Evolutionary conservation across 805 yeast genomes (phyloP), one percentile per base, ranked within the genome.

Genomic region (Candida patagonica): DNA sequence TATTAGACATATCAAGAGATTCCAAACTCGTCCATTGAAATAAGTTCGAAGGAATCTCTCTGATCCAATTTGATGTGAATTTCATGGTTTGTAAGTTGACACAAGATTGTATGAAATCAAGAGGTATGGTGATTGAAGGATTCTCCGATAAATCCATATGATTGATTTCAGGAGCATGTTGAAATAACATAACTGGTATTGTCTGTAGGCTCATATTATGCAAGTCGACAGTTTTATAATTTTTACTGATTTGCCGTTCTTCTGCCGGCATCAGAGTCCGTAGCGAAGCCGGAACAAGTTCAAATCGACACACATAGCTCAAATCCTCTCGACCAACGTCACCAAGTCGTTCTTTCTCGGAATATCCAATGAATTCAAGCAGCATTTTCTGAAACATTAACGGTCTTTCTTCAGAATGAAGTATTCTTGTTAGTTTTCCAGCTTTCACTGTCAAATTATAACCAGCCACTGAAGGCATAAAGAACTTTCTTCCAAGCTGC

Each of bases 251-350:
- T 20, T 42, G 33, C n/a, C 73, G 72, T 48, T 82, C 89, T 52
- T 81, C 86, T 41, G 76, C 81, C n/a, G 71, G 72, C 15, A 78
- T 71, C 43, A 78, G 63, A 41, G 71, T 76, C 36, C 81, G 69
- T 26, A 81, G 65, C 15, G 73, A 71, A 26, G 77, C 74, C 34
- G 74, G 74, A 45, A 77, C 80, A 38, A 84, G 71, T 23, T 80
- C 77, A 56, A 88, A 86, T 48, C 85, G 82, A 61, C 87, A 84
- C 31, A 88, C 66, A 52, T 78, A 85, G 37, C 87, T 78, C 45
- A 87, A 60, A 59, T 88, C 96, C 42, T 82, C 87, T 44, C 94
- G 69, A 24, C 94, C 95, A 44, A 87, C 70, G 37, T 77, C 81
- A 46, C 77, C 79, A 38, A 86, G 62, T 38, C 78, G 76, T 55